phyloP scores from a whole-genome alignment of 495 filamentous ascomycete species.

The Saxophila tyrrhenica region DNA sequence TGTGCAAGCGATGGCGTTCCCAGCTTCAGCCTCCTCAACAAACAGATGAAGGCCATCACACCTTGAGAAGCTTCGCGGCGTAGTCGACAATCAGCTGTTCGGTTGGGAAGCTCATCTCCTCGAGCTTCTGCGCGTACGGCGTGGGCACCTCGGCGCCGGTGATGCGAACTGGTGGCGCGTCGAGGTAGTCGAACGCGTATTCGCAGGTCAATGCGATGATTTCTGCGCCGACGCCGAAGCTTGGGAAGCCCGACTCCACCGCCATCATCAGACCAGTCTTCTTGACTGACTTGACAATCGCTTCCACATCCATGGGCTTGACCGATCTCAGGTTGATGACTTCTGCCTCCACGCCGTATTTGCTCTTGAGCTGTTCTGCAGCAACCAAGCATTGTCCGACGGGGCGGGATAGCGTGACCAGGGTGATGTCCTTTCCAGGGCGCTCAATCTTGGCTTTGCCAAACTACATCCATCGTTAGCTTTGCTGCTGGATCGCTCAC shows the following conservation, averaged over 20 bases:
- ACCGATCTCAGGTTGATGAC: slow-evolving; percentile 96
- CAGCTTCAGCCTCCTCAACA: neutral
- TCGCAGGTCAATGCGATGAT: slow-evolving; percentile 91
- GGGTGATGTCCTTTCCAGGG: slow-evolving; percentile 86
- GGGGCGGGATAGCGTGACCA: slow-evolving; percentile 86
- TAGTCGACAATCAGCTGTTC: slow-evolving; percentile 73
- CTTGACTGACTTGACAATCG: slow-evolving; percentile 92
- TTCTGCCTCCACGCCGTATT: slow-evolving; percentile 90
- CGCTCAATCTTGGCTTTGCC: slow-evolving; percentile 99
- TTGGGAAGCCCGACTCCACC: slow-evolving; percentile 92
- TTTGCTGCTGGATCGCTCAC: neutral
- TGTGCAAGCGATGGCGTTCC: neutral
- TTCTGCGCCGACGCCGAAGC: slow-evolving; percentile 83
- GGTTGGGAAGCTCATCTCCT: slow-evolving; percentile 85
- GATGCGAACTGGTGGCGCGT: slow-evolving; percentile 82
- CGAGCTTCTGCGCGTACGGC: slow-evolving; percentile 77
- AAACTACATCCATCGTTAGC: slow-evolving; percentile 35
- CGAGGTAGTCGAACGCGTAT: slow-evolving; percentile 95
- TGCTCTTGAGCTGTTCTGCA: slow-evolving; percentile 80
- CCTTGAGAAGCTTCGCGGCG: slow-evolving; percentile 68
- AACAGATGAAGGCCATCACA: slow-evolving; percentile 36
- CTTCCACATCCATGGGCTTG: slow-evolving; percentile 92
- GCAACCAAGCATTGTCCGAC: slow-evolving; percentile 86
- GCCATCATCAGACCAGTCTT: slow-evolving; percentile 89
- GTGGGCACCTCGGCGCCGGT: slow-evolving; percentile 95